Evolutionary conservation across 2,329 filamentous ascomycete species (phyloP).

Genomic region (Colletotrichum acutatum): DNA sequence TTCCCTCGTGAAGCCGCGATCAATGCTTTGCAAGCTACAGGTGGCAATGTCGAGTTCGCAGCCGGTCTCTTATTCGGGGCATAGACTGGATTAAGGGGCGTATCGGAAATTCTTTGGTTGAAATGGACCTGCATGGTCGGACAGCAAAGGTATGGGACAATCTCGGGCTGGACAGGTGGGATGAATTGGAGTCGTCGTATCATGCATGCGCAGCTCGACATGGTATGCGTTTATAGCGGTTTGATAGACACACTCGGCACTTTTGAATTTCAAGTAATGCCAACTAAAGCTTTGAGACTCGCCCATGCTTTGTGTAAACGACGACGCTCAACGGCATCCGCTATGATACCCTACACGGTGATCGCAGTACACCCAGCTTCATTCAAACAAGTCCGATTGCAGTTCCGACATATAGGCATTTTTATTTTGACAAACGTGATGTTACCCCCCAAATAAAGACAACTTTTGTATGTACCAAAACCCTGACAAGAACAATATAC

Average conservation of each 20-base stretch:
- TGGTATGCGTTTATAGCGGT: neutral
- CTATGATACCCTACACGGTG: neutral
- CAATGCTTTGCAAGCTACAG: slow-evolving; percentile 82
- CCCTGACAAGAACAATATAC: neutral
- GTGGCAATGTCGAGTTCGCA: slow-evolving; percentile 89
- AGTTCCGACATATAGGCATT: neutral
- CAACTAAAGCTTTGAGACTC: neutral
- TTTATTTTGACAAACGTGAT: neutral
- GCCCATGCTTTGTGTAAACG: neutral
- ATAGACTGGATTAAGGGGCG: slow-evolving; percentile 36
- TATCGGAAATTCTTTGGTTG: neutral
- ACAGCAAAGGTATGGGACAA: neutral
- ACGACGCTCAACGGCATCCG: neutral
- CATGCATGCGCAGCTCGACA: neutral
- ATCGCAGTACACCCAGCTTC: neutral
- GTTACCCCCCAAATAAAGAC: neutral
- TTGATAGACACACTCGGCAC: slow-evolving; percentile 9
- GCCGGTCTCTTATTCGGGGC: slow-evolving; percentile 79
- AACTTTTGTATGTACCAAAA: slow-evolving; percentile 5
- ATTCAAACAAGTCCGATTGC: no score
- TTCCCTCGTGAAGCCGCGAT: slow-evolving; percentile 82
- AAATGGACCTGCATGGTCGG: neutral
- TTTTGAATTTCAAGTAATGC: neutral
- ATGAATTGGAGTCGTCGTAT: slow-evolving; percentile 18
- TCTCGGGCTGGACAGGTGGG: neutral